Evolutionary conservation across 169 alveolate species (phyloP).

Genomic region (Plasmodium vinckei): DNA sequence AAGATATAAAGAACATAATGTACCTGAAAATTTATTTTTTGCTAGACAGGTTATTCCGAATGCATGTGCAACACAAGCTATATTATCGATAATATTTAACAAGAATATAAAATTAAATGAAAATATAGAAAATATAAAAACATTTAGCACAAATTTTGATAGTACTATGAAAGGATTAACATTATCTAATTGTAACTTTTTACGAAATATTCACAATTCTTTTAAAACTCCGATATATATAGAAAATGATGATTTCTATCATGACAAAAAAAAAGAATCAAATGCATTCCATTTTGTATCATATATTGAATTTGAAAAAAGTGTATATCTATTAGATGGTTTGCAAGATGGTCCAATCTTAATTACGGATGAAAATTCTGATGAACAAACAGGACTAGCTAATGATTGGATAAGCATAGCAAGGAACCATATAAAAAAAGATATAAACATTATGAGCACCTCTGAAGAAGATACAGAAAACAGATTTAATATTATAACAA

Average conservation of each 20-base stretch:
- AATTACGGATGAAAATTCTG: not conserved
- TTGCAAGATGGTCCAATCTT: constrained; percentile 77
- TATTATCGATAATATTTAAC: constrained; percentile 89
- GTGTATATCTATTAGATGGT: constrained; percentile 79
- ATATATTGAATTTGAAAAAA: constrained; percentile 86
- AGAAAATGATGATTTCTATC: constrained; percentile 81
- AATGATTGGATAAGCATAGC: constrained; percentile 24
- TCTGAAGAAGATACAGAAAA: constrained; percentile 6
- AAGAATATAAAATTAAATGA: constrained; percentile 55
- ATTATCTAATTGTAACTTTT: constrained; percentile 88
- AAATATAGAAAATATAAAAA: constrained; percentile 88
- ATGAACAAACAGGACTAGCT: not conserved
- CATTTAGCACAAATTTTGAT: constrained; percentile 86
- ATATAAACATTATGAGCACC: constrained; percentile 15
- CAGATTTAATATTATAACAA: constrained; percentile 29
- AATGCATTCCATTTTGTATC: constrained; percentile 94
- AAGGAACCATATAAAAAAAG: constrained; percentile 38
- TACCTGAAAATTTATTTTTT: constrained; percentile 87
- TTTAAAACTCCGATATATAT: constrained; percentile 86
- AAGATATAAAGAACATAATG: constrained; percentile 28
- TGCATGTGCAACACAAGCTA: constrained; percentile 96
- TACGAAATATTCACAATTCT: constrained; percentile 87
- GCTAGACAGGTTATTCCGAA: constrained; percentile 92
- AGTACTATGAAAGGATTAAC: constrained; percentile 90
- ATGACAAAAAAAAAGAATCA: constrained; percentile 83